Evolutionary conservation across 1,284 basidiomycete species (phyloP).

Genomic region (Calocybe gambosa): DNA sequence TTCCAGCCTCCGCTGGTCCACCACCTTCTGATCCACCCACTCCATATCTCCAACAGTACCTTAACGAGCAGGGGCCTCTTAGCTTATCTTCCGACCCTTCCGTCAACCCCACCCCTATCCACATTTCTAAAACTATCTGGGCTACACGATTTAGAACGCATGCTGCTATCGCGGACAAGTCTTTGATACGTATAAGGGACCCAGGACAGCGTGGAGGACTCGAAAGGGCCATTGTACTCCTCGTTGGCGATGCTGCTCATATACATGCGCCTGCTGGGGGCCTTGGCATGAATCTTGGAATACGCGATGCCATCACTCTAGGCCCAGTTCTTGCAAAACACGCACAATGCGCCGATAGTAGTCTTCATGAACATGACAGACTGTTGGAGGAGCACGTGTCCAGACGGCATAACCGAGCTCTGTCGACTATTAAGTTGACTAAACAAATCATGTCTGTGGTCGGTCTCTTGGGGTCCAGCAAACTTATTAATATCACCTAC

Average conservation of each 20-base stretch:
- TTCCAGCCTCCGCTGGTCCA: conserved; percentile 21
- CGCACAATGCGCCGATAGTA: conserved; percentile 9
- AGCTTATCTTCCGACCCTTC: conserved; percentile 24
- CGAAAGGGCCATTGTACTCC: conserved; percentile 24
- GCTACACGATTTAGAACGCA: conserved; percentile 31
- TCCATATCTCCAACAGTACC: conserved; percentile 29
- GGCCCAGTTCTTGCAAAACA: conserved; percentile 20
- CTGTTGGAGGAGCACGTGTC: conserved; percentile 17
- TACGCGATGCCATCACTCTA: conserved; percentile 35
- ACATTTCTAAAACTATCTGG: conserved; percentile 28
- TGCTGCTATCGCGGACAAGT: conserved; percentile 32
- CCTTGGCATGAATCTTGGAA: conserved; percentile 40
- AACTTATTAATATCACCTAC: conserved; percentile 13
- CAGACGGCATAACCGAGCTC: conserved; percentile 16
- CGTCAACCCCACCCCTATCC: conserved; percentile 23
- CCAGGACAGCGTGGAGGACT: conserved; percentile 2
- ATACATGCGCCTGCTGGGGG: conserved; percentile 38
- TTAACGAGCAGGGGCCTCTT: conserved; percentile 25
- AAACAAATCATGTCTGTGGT: conserved; percentile 18
- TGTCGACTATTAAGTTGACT: conserved; percentile 18
- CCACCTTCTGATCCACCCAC: conserved; percentile 26
- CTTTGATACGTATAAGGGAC: conserved; percentile 22
- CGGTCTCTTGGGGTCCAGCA: conserved; percentile 6
- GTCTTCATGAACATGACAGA: conserved; percentile 10
- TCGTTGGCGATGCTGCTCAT: conserved; percentile 40